phyloP scores from a whole-genome alignment of 805 yeast species.

The Nakazawaea peltata region DNA sequence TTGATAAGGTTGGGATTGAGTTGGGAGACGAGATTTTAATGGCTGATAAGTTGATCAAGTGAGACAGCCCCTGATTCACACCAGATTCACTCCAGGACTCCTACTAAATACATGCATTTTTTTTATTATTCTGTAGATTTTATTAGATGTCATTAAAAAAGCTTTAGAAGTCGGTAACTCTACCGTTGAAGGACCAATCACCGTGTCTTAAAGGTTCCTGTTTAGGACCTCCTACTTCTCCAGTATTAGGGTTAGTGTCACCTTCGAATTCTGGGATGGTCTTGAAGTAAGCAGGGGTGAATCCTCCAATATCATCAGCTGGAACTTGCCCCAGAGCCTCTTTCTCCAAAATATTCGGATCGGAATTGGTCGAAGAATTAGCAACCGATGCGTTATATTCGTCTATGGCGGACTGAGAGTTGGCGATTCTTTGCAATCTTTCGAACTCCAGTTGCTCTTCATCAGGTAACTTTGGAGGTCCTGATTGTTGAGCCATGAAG shows the following conservation, averaged over 20 bases:
- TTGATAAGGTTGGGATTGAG: conserved; percentile 12
- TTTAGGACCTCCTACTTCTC: conserved; percentile 95
- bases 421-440: conserved; percentile 70
- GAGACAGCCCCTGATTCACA: no score
- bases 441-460: conserved; percentile 92
- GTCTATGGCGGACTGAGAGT: conserved; percentile 69
- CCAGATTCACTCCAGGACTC: no score
- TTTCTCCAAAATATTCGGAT: conserved; percentile 20
- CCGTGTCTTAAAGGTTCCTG: conserved; percentile 91
- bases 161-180: conserved; percentile 83
- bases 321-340: conserved; percentile 10
- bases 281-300: conserved; percentile 63
- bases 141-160: no score
- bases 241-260: conserved; percentile 84
- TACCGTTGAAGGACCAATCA: conserved; percentile 92
- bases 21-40: conserved; percentile 3
- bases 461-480: conserved; percentile 71
- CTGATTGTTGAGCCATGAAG: conserved; percentile 11
- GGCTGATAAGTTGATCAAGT: no score
- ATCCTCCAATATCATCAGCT: conserved; percentile 50
- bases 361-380: conserved; percentile 20
- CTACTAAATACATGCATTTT: no score
- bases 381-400: conserved; percentile 41
- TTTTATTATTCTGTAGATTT: no score
- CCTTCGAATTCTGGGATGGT: conserved; percentile 96